Conservation (phyloP, 768 basidiomycete genomes). For the Rickenella mellea region DNA sequence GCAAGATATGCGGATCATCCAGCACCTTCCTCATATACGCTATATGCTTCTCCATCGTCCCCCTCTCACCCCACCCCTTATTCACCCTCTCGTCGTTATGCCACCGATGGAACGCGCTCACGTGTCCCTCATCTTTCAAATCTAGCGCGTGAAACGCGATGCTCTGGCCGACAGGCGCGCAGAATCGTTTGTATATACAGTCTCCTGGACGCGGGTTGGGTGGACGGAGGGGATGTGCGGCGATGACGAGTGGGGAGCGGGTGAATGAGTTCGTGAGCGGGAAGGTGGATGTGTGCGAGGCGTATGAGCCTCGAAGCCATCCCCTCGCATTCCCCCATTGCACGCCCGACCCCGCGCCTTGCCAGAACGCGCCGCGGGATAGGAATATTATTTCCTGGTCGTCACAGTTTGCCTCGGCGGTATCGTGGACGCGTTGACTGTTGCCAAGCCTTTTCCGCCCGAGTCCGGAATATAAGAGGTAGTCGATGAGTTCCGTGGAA, state of each 20-base stretch:
- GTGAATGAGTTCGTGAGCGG: slow-evolving; percentile 33
- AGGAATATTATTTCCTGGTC: slow-evolving; percentile 23
- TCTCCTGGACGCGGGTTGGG: slow-evolving; percentile 31
- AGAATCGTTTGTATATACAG: slow-evolving; percentile 29
- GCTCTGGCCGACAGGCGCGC: slow-evolving; percentile 23
- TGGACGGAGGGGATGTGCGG: slow-evolving; percentile 43
- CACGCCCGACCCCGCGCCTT: slow-evolving; percentile 31
- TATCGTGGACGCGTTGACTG: slow-evolving; percentile 8
- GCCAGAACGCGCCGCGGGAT: slow-evolving; percentile 37
- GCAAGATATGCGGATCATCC: slow-evolving; percentile 28
- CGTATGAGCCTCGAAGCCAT: slow-evolving; percentile 25
- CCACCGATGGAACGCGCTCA: slow-evolving; percentile 38
- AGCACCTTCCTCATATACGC: slow-evolving; percentile 26
- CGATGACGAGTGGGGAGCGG: slow-evolving; percentile 33
- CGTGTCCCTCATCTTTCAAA: slow-evolving; percentile 19
- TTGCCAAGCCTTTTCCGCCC: slow-evolving; percentile 11
- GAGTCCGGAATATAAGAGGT: slow-evolving; percentile 31
- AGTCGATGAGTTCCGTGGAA: slow-evolving; percentile 21
- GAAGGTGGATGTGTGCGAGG: slow-evolving; percentile 18
- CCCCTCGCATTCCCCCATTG: slow-evolving; percentile 14
- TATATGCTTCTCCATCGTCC: slow-evolving; percentile 33
- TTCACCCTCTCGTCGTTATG: slow-evolving; percentile 40
- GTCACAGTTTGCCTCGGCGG: too few species aligned
- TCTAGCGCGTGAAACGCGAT: slow-evolving; percentile 22
- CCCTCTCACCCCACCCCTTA: slow-evolving; percentile 35